Conservation (phyloP, 176 grass and related monocot genomes). For the Luzula sylvatica region DNA sequence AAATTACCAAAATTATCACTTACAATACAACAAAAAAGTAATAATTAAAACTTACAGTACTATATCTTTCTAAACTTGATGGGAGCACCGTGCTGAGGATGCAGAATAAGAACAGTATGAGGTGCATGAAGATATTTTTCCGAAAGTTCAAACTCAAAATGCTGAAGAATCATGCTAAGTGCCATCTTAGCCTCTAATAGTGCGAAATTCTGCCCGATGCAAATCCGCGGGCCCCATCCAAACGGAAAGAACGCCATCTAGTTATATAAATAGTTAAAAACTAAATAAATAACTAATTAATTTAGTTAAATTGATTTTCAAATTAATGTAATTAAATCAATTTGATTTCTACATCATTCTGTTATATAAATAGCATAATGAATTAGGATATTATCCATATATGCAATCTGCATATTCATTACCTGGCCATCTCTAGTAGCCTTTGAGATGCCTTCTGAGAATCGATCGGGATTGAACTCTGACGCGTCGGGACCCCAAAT, state of each 20-base stretch:
- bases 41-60: neutral
- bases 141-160: slow-evolving; percentile 30
- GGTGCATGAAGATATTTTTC: slow-evolving; percentile 30
- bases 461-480: slow-evolving; percentile 35
- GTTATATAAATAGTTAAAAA: too few relatives aligned
- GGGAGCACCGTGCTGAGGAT: slow-evolving; percentile 54
- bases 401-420: too few relatives aligned
- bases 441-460: slow-evolving; percentile 22
- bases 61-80: slow-evolving; percentile 47
- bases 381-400: too few relatives aligned
- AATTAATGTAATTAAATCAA: too few relatives aligned
- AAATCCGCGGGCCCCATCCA: slow-evolving; percentile 25
- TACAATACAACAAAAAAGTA: too few relatives aligned
- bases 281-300: neutral
- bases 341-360: too few relatives aligned
- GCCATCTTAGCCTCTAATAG: slow-evolving; percentile 20
- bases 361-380: too few relatives aligned
- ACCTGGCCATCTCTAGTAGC: slow-evolving; percentile 14
- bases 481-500: slow-evolving; percentile 34
- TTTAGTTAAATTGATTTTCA: too few relatives aligned
- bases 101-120: slow-evolving; percentile 26
- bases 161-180: slow-evolving; percentile 37
- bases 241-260: slow-evolving; percentile 31
- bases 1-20: too few relatives aligned
- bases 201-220: slow-evolving; percentile 36